Evolutionary conservation across 2,329 filamentous ascomycete genomes (phyloP).

Genomic region (Endoconidiophora polonica): DNA sequence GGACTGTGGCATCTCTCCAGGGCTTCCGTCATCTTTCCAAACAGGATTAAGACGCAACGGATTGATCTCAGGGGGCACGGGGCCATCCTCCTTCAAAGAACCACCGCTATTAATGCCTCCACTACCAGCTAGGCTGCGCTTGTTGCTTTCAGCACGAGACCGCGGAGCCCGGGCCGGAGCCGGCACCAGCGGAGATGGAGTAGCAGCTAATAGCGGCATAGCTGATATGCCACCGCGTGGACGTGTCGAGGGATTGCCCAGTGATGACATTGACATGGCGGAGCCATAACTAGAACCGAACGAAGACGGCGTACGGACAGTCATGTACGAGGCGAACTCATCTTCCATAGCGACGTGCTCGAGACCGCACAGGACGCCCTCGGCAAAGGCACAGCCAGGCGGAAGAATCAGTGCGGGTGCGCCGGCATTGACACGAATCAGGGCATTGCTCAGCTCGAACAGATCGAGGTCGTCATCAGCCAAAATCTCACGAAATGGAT

Average conservation of each 20-base stretch:
- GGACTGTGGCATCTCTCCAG: not conserved
- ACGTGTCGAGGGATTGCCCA: not conserved
- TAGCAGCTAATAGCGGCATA: not conserved
- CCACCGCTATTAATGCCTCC: no score
- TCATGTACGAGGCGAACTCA: conserved; percentile 11
- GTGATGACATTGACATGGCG: not conserved
- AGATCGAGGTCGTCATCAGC: conserved; percentile 11
- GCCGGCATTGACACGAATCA: conserved; percentile 6
- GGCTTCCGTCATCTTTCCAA: conserved; percentile 8
- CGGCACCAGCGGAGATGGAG: not conserved
- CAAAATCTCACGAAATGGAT: conserved; percentile 9
- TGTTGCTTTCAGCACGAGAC: not conserved
- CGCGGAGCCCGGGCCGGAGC: conserved; percentile 2
- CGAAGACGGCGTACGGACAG: not conserved
- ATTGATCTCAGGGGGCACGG: conserved; percentile 1
- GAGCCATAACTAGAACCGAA: not conserved
- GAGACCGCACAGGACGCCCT: not conserved
- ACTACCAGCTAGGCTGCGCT: not conserved
- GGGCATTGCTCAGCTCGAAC: conserved; percentile 1
- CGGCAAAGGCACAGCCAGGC: conserved; percentile 5
- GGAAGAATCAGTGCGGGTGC: conserved; percentile 2
- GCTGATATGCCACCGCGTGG: not conserved
- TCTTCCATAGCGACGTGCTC: conserved; percentile 7
- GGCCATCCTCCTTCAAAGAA: not conserved
- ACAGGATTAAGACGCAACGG: conserved; percentile 9